Evolutionary conservation across 176 grass and related monocot genomes (phyloP), one percentile per base, ranked within the genome.

Genomic region (Carex pumila): DNA sequence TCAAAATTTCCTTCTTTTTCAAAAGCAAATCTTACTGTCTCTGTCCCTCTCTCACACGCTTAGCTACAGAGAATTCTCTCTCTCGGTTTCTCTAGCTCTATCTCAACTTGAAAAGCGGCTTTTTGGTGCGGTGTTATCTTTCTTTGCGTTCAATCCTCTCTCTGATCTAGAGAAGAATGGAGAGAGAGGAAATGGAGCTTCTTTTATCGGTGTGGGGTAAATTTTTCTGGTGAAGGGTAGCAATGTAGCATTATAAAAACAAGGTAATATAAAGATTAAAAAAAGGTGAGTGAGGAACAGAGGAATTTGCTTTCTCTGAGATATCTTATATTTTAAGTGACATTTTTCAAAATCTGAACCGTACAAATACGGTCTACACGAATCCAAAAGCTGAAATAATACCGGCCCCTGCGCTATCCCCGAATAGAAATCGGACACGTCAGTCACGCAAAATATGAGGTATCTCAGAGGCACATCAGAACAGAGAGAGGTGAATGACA

Each of bases 141-240:
- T 43, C 78, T 81, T 81, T 43, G 30, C 19, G 21, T 81, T 61
- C 53, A 81, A 81, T 67, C 3, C 6, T 63, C 10, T 57, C 6
- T 60, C 41, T 50, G 17, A 71, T 56, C 50, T 31, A 30, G 25
- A 34, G 52, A 77, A 12, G 6, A 77, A 55, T 7, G 25, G 12
- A 31, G 74, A 56, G 17, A 49, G 60, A 66, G 12, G 79, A 81
- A 81, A 81, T 45, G 79, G 79, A 63, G 79, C 79, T 19, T 50
- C 47, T 18, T 81, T 61, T 81, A 61, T 64, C 11, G 31, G 11
- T 11, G 47, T 50, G 2, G 47, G 8, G 47, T 49, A 49, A 0
- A 11, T 47, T 47, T 47, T 49, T 11, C 47, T 49, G 47, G 47
- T 49, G 47, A 49, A 49, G 10, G 2, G 10, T 10, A 50, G 2